Base-by-base conservation (phyloP, 495 filamentous ascomycete genomes). In the Filosporella fistucella region DNA sequence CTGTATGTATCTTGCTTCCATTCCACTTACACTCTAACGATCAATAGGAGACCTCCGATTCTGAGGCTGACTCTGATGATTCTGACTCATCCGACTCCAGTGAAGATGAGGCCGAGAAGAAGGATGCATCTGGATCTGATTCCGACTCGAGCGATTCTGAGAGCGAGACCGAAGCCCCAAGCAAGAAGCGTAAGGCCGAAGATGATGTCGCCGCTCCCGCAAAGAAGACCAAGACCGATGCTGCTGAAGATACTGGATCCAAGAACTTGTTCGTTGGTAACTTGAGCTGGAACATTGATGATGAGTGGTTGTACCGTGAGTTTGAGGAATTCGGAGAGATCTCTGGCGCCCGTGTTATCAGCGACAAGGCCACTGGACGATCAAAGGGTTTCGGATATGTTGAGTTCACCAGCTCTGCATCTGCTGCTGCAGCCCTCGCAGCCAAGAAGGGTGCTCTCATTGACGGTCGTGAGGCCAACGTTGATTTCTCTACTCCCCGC, bases 321-420 rank as follows among this genome's bases (percentile, higher is more conserved):
- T 97, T 98, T 67, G 78, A 89, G 72, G 68, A 74, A 36, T 95
- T 84, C 63, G 90, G 88, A 55, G 86, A 86, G 56, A 73, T 96
- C 47, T 68, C 76, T 59, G 76, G 82, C 56, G 81, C 80, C 45
- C 81, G 86, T 53, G 81, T 98, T 59, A 85, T 97, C 61, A 86
- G 81, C 42, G 93, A 98, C 68, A 81, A 82, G 59, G 82, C 81
- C 21, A 77, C 74, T 60, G 86, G 87, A 49, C 86, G 88, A 57
- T 95, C 91, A 60, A 90, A 88, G 66, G 93, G 93, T 54, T 98
- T 94, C 68, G 93, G 94, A 55, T 98, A 96, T 63, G 89, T 96
- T 53, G 93, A 98, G 71, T 98, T 89, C 69, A 70, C 73, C 58
- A 78, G 69, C 48, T 68, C 77, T 54, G 78, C 78, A 36, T 74